These are phyloP conservation scores for Podospora didyma DNA, from an alignment of 495 filamentous ascomycete species.

Conservation along the genomic window DNA sequence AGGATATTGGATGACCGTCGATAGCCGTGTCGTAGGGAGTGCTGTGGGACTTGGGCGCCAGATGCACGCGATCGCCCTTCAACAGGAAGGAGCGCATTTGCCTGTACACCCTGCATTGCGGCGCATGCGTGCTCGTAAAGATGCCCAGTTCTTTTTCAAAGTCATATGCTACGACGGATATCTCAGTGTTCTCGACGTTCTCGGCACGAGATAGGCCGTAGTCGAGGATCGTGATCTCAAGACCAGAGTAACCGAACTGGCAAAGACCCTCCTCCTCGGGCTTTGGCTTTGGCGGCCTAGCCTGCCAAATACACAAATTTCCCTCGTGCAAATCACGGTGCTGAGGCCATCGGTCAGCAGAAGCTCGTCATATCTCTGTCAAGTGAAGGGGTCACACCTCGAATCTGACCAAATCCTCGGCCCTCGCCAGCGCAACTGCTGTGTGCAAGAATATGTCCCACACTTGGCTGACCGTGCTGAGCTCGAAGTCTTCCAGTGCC, in stretches of 20 bases:
- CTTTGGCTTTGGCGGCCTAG: slow-evolving; percentile 34
- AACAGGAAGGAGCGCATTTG: slow-evolving; percentile 51
- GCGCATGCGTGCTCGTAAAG: slow-evolving; percentile 47
- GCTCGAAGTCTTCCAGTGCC: slow-evolving; percentile 62
- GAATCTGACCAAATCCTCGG: slow-evolving; percentile 68
- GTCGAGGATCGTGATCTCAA: slow-evolving; percentile 83
- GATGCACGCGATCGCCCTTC: slow-evolving; percentile 23
- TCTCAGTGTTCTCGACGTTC: slow-evolving; percentile 7
- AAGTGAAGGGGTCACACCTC: slow-evolving; percentile 47
- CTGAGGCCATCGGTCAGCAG: slow-evolving; percentile 25
- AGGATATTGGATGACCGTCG: slow-evolving; percentile 33
- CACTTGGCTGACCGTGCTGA: slow-evolving; percentile 54
- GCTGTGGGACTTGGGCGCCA: slow-evolving; percentile 30
- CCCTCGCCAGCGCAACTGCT: slow-evolving; percentile 69
- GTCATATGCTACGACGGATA: slow-evolving; percentile 37
- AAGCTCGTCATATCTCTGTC: background rate
- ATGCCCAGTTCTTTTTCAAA: slow-evolving; percentile 48
- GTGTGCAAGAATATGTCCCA: slow-evolving; percentile 88
- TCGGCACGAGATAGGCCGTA: slow-evolving; percentile 78
- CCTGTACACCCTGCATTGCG: slow-evolving; percentile 44
- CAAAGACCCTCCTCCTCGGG: slow-evolving; percentile 25
- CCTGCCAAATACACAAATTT: slow-evolving; percentile 70
- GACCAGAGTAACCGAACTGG: slow-evolving; percentile 61
- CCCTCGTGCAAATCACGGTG: slow-evolving; percentile 87
- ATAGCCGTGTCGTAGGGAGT: slow-evolving; percentile 31